Evolutionary conservation across 2,329 filamentous ascomycete genomes (phyloP), one percentile per base, ranked within the genome.

Genomic region (Immersiporthe knoxdaviesiana): DNA sequence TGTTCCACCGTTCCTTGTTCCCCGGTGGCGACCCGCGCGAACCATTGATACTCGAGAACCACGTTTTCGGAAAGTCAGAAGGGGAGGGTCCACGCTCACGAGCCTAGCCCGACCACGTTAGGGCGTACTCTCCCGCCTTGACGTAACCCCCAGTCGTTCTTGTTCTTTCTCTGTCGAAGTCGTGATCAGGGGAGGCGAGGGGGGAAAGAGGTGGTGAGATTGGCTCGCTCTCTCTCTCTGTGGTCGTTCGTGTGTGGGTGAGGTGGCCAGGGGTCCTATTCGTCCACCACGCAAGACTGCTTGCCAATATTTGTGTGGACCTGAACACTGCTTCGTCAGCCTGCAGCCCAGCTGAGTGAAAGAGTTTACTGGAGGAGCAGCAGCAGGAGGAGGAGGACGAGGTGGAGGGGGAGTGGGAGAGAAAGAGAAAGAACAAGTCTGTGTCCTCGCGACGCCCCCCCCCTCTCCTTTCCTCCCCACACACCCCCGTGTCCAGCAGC

Each of bases 301-400:
- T 27, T 54, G 50, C 50, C n/a, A 14, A 1, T 7, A 21, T 12
- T 4, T 30, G 24, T 56, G 24, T 30, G 52, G 52, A 18, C 6
- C 52, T 59, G 54, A 2, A 67, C 39, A 39, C 56, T 56, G 50
- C 41, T 8, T 47, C 7, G 52, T 58, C 35, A 27, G 59, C 59
- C 35, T 50, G 63, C 35, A 67, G 64, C 52, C 62, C 64, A 69
- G 68, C 68, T 67, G 68, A 67, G 63, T 12, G 59, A 60, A 37
- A 39, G 35, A n/a, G 21, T 56, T n/a, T 10, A 11, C 37, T 39
- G 37, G 6, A 2, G 37, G 18, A n/a, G 18, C 1, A 10, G 21
- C 14, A 4, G 14, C 2, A 18, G 12, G 16, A 44, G 41, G 41
- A 44, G 16, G 41, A 44, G 39, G 12, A 44, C 11, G 41, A 44